Evolutionary conservation across 148 eudicot genomes (phyloP), one percentile per base, ranked within the genome.

Genomic region (Vaccinium macrocarpon): DNA sequence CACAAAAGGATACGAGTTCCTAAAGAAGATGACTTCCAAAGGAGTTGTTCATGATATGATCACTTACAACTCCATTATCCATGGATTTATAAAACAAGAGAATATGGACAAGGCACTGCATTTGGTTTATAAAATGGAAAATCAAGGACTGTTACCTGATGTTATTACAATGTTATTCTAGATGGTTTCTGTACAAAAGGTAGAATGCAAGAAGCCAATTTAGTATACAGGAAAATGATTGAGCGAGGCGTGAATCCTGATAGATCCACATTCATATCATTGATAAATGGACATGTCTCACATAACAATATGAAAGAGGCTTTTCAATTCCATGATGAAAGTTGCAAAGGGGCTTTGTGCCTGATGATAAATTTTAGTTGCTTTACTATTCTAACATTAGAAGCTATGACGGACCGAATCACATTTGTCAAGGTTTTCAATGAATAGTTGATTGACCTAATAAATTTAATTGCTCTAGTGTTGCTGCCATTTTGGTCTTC

Each of bases 241-340:
- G 88, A 91, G 90, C 93, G 70, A 81, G 93, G 93, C 15, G 82
- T 95, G 8, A 77, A 80, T 81, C 98, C 98, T 48, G 95, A 94
- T 78, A 91, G 91, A 88, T 88, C 90, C 32, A 92, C 97, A 25
- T 95, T 85, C 86, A 88, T 84, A 50, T 86, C 91, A 18, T 73
- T 95, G 82, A 92, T 95, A 86, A 88, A 95, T 75, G 98, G 98
- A 49, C 88, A 93, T 79, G 91, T 95, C 62, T 83, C 92, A 42
- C 93, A 90, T 81, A 92, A 92, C 76, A 91, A 95, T 86, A 81
- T 89, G 87, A 90, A 92, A 86, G 95, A 93, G 76, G 98, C 97
- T 46, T 95, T 93, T 87, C 83, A 83, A 84, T 86, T 91, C 80
- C 98, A 95, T 78, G 95, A 95, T 89, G 94, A 92, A 87, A 95